Percentiles rank a stretch among this genome's conserved stretches.
These are phyloP conservation scores for Lactarius sp. DNA, from an alignment of 768 basidiomycete genomes.

Conservation along the genomic window DNA sequence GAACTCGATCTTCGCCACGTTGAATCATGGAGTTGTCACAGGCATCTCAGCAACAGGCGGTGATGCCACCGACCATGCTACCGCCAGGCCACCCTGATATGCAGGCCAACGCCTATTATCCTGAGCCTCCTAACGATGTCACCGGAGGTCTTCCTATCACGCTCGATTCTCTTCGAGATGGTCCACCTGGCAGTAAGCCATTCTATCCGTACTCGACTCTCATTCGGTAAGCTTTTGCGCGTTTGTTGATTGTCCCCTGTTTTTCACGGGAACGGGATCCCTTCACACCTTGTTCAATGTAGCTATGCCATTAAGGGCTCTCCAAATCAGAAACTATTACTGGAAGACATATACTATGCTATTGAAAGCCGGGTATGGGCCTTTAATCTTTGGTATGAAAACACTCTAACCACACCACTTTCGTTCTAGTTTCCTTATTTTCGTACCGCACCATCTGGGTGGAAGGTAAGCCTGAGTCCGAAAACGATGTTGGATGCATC, in stretches of 20 bases:
- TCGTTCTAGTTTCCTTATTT: constrained; percentile 77
- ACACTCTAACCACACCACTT: constrained; percentile 24
- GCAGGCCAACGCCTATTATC: constrained; percentile 54
- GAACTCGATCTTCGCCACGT: neutral
- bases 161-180: constrained; percentile 80
- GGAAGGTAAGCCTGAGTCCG: constrained; percentile 62
- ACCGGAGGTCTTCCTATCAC: constrained; percentile 83
- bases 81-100: constrained; percentile 39
- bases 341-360: constrained; percentile 90
- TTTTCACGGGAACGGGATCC: constrained; percentile 16
- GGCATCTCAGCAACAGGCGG: constrained; percentile 43
- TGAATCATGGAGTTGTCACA: constrained; percentile 23
- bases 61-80: constrained; percentile 60
- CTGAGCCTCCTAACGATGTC: constrained; percentile 71
- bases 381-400: constrained; percentile 3
- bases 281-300: constrained; percentile 4
- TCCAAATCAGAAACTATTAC: constrained; percentile 75
- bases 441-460: constrained; percentile 80
- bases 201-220: constrained; percentile 90
- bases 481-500: constrained; percentile 20
- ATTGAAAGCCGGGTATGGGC: constrained; percentile 77
- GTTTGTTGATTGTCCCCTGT: constrained; percentile 1
- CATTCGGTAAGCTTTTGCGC: constrained; percentile 58
- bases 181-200: constrained; percentile 84
- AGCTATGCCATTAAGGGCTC: constrained; percentile 92